Evolutionary conservation across 306 rosid species (phyloP), one percentile per base, ranked within the genome.

Genomic region (Ceratonia siliqua): DNA sequence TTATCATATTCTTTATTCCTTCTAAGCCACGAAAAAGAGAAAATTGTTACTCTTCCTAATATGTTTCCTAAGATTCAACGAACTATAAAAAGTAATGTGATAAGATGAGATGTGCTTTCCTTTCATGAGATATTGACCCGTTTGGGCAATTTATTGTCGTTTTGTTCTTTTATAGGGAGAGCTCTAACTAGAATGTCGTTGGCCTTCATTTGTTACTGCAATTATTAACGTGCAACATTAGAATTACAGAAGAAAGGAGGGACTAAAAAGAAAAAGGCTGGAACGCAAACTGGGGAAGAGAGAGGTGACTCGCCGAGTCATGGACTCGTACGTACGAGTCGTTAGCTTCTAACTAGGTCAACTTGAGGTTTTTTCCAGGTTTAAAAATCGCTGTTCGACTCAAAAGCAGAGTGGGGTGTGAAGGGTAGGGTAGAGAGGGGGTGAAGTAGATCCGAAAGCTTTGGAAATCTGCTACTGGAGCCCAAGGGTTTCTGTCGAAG

Each of bases 361-460:
- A 83, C 86, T 87, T 75, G 84, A 27, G 81, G 41, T 75, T 67
- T 80, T 56, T 69, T 49, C 36, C 62, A 76, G 78, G 67, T 79
- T 65, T 46, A 64, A 76, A 76, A 81, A 80, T 73, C 68, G 70
- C 63, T 72, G 88, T 80, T 91, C 85, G 90, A 83, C 87, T 87
- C 77, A 68, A 76, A 84, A 81, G 76, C 85, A 80, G 85, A 73
- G 85, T 79, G 59, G 78, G 57, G 72, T 38, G 70, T 24, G 70
- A 32, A 50, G 84, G 52, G 70, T 45, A 57, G 77, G 18, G 65
- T 55, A 57, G 35, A 41, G 54, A 61, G 68, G 33, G 54, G 21
- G n/a, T 57, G 66, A 52, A 68, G 63, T 75, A 81, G 91, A 90
- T 90, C 91, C 87, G 88, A 80, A 70, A 69, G 63, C 20, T 73